Base-by-base conservation (phyloP, 352 stramenopile species). In the Phytopythium sindhum region DNA sequence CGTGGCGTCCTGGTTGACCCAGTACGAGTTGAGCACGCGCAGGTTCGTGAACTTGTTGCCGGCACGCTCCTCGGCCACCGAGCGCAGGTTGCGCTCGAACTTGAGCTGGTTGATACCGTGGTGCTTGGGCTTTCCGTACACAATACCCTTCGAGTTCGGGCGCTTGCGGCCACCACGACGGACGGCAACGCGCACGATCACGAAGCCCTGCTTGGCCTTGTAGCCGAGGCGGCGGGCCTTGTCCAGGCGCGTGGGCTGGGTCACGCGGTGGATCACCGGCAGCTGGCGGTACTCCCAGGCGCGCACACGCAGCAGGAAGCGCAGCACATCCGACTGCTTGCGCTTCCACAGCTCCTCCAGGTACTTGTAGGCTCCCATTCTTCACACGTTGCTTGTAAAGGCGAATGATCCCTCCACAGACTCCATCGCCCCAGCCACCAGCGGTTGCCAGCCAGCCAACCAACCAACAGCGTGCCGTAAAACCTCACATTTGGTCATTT, bases 31-130 rank as follows among this genome's bases (percentile, higher is more conserved):
- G 31, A 99, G 89, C 63, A 99, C 98, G 65, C 98, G 94, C 63
- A 99, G 80, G 94, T 99, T 99, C 68, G 79, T 79, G 78, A 97
- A 99, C 80, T 97, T 97, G 78, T 96, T 95, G 77, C 97, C 98
- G 26, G 97, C 96, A 78, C 98, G 98, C 86, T 99, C 97, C 77
- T 99, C 98, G 50, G 97, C 97, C 47, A 99, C 91, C 59, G 84
- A 98, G 69, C 97, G 95, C 63, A 99, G 83, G 89, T 99, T 99
- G 72, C 97, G 96, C 71, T 97, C 90, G 75, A 98, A 98, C 87
- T 99, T 99, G 67, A 99, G 84, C 81, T 99, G 96, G 87, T 98
- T 99, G 79, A 99, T 99, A 98, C 97, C 97, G 81, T 99, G 97
- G 90, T 98, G 89, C 90, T 99, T 99, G 66, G 97, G 97, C 91